These are phyloP conservation scores for Boletus mariae DNA, from an alignment of 1,284 basidiomycete species.

Conservation along the genomic window DNA sequence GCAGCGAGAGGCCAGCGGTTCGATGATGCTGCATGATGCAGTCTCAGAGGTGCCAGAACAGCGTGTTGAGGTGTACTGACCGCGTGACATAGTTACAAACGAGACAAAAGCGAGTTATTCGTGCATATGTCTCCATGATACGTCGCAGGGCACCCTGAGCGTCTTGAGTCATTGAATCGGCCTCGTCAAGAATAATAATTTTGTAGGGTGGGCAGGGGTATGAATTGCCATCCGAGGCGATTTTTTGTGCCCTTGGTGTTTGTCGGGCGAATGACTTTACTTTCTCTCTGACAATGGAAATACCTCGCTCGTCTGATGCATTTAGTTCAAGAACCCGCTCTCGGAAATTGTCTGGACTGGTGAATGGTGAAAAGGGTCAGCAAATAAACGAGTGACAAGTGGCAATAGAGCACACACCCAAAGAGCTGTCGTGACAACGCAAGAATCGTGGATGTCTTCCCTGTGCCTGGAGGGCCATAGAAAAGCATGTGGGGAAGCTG, in stretches of 20 bases:
- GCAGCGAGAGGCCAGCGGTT: slow-evolving; percentile 97
- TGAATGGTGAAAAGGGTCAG: slow-evolving; percentile 2
- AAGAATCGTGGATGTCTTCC: slow-evolving; percentile 98
- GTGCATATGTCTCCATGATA: slow-evolving; percentile 98
- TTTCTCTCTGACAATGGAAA: slow-evolving; percentile 95
- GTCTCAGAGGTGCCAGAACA: slow-evolving; percentile 9
- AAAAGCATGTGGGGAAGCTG: slow-evolving; percentile 99
- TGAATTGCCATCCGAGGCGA: slow-evolving; percentile 73
- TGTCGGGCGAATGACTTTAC: slow-evolving; percentile 98
- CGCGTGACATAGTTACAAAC: slow-evolving; percentile 99
- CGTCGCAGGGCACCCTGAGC: slow-evolving; percentile 93
- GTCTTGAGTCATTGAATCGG: slow-evolving; percentile 99
- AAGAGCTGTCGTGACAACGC: slow-evolving; percentile 93
- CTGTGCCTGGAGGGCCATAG: slow-evolving; percentile 98
- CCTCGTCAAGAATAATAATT: slow-evolving; percentile 98
- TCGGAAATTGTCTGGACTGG: slow-evolving; percentile 92
- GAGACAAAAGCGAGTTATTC: slow-evolving; percentile 96
- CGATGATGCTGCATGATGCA: slow-evolving; percentile 77
- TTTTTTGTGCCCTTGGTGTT: slow-evolving; percentile 77
- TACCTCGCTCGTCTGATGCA: slow-evolving; percentile 98
- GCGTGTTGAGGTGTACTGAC: slow-evolving; percentile 41
- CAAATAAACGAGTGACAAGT: not conserved
- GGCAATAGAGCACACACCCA: slow-evolving; percentile 55
- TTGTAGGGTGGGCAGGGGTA: slow-evolving; percentile 99
- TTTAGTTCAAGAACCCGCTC: slow-evolving; percentile 97